phyloP scores from a whole-genome alignment of 805 yeast genomes.

The Suhomyces xylopsoci region DNA sequence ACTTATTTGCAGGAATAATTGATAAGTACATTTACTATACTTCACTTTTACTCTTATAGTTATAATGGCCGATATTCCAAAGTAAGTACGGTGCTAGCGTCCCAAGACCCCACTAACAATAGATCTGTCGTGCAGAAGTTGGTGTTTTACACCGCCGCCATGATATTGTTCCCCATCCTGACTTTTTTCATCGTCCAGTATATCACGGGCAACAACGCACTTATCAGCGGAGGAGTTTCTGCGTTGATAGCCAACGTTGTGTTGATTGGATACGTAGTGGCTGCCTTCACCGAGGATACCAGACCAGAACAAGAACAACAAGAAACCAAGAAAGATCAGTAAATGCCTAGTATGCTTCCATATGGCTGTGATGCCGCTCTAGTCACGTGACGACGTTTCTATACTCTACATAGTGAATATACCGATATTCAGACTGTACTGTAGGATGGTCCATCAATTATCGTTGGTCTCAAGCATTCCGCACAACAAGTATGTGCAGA shows the following conservation, averaged over 20 bases:
- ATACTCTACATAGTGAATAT: neutral
- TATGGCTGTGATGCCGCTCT: neutral
- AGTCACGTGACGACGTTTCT: neutral
- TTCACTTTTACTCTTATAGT: neutral
- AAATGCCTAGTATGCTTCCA: neutral
- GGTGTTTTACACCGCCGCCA: conserved; percentile 70
- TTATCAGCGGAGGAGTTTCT: conserved; percentile 76
- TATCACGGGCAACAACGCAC: conserved; percentile 46
- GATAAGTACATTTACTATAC: neutral
- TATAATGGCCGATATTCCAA: conserved; percentile 13
- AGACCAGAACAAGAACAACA: conserved; percentile 19
- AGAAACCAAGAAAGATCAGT: neutral
- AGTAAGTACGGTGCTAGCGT: conserved; percentile 8
- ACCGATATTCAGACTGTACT: neutral
- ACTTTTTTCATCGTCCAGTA: conserved; percentile 59
- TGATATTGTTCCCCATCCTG: conserved; percentile 65
- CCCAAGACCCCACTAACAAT: conserved; percentile 7
- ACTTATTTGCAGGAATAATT: neutral
- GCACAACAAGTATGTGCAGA: conserved; percentile 37
- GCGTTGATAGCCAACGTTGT: conserved; percentile 75
- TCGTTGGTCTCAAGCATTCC: conserved; percentile 46
- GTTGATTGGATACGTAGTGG: conserved; percentile 66
- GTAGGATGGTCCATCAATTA: conserved; percentile 53
- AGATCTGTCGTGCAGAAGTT: conserved; percentile 67
- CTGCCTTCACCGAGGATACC: conserved; percentile 69